These are phyloP conservation scores for Zygotorulaspora sp. DNA, from an alignment of 805 yeast species.

Conservation along the genomic window DNA sequence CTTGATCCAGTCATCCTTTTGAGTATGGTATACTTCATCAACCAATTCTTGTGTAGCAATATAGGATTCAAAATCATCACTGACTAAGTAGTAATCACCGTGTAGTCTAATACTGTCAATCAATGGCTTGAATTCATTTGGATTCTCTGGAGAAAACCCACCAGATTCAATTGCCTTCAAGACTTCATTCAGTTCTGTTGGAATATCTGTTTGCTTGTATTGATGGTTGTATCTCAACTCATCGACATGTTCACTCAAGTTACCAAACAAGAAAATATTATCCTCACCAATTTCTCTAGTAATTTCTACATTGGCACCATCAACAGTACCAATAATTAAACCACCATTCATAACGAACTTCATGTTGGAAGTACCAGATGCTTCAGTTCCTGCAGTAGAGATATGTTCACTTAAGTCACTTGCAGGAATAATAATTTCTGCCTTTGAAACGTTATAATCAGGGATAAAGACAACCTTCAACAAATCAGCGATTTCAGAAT, in stretches of 20 bases:
- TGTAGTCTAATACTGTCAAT: conserved; percentile 65
- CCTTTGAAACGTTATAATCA: conserved; percentile 91
- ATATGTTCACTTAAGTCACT: conserved; percentile 90
- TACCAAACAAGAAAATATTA: conserved; percentile 87
- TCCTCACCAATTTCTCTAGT: conserved; percentile 93
- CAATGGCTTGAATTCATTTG: conserved; percentile 58
- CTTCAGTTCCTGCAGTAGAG: conserved; percentile 96
- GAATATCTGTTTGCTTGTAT: conserved; percentile 50
- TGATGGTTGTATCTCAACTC: conserved; percentile 73
- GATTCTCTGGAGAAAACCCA: conserved; percentile 58
- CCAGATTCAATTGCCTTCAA: conserved; percentile 65
- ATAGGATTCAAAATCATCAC: conserved; percentile 86
- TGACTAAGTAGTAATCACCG: conserved; percentile 82
- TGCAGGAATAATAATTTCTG: conserved; percentile 86
- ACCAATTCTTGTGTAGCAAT: conserved; percentile 74
- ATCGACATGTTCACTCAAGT: conserved; percentile 84
- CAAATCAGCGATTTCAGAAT: conserved; percentile 65
- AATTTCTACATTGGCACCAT: conserved; percentile 94
- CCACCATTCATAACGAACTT: conserved; percentile 94
- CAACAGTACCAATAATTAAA: conserved; percentile 89
- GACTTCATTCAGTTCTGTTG: conserved; percentile 57
- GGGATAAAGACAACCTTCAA: conserved; percentile 86
- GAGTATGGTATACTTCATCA: conserved; percentile 61
- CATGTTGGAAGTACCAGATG: conserved; percentile 95
- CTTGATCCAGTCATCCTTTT: conserved; percentile 68